These are phyloP conservation scores for Pseudogymnoascus sp. DNA, from an alignment of 2,329 filamentous ascomycete genomes.

Conservation along the genomic window DNA sequence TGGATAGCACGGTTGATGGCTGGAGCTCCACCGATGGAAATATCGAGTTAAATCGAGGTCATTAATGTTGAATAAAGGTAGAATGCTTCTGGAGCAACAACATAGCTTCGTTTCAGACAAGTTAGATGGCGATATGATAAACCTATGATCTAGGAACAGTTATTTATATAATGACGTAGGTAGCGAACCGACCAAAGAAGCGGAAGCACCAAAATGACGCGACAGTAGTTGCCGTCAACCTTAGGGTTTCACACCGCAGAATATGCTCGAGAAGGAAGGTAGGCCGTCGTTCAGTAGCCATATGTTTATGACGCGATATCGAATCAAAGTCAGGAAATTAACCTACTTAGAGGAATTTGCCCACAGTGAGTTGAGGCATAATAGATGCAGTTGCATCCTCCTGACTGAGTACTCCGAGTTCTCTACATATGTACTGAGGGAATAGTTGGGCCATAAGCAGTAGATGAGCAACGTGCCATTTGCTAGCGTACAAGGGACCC, in stretches of 20 bases:
- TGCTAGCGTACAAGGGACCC: not conserved
- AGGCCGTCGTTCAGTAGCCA: not conserved
- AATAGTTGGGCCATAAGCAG: too few species aligned
- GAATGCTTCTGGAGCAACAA: not conserved
- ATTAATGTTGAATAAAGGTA: not conserved
- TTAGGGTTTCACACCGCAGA: not conserved
- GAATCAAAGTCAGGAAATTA: not conserved
- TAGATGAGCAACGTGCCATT: too few species aligned
- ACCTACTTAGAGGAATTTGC: not conserved
- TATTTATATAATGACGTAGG: not conserved
- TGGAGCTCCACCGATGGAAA: not conserved
- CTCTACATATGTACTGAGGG: not conserved
- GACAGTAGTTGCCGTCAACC: not conserved
- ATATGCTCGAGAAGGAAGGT: not conserved
- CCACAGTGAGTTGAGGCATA: not conserved
- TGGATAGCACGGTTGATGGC: not conserved
- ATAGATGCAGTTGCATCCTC: not conserved
- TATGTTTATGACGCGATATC: not conserved
- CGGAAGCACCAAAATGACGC: not conserved
- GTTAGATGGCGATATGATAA: not conserved
- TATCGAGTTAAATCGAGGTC: not conserved
- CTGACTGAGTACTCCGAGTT: not conserved
- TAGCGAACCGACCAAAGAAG: not conserved
- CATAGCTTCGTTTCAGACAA: not conserved
- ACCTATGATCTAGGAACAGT: not conserved